A percentile compares a stretch with the other conserved stretches of the same genome.
Evolutionary conservation across 148 eudicot genomes (phyloP).

Genomic region (Rhododendron ovatum): DNA sequence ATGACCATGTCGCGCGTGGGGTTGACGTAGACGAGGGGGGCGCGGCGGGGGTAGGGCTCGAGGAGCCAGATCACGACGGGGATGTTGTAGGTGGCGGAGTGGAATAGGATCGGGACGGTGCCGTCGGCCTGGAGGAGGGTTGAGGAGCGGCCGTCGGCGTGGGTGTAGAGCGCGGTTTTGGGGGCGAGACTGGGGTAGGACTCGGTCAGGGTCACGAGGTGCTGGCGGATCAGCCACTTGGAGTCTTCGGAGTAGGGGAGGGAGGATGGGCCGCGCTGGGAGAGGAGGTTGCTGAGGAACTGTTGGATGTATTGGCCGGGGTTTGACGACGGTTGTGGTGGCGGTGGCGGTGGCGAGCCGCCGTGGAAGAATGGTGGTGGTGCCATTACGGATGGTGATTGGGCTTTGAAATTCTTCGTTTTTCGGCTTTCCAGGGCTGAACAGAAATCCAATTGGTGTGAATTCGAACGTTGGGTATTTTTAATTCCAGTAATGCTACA

Average conservation of each 20-base stretch:
- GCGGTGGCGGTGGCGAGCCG: background rate
- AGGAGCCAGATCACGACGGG: slow-evolving; percentile 78
- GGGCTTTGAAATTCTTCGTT: background rate
- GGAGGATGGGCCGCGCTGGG: slow-evolving; percentile 73
- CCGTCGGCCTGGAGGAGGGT: slow-evolving; percentile 87
- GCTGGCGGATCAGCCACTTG: slow-evolving; percentile 93
- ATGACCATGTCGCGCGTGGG: slow-evolving; percentile 93
- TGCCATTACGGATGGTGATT: background rate
- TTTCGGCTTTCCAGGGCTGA: no score
- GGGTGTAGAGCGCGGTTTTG: slow-evolving; percentile 69
- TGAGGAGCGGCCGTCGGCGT: slow-evolving; percentile 89
- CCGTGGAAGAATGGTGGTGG: slow-evolving; percentile 5
- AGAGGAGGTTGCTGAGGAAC: slow-evolving; percentile 76
- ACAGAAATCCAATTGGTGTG: no score
- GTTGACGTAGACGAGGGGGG: slow-evolving; percentile 72
- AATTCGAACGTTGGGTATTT: no score
- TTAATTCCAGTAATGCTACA: no score
- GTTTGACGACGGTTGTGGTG: background rate
- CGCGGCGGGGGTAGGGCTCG: slow-evolving; percentile 74
- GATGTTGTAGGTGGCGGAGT: slow-evolving; percentile 68
- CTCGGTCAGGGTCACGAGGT: slow-evolving; percentile 54
- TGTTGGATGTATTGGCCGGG: slow-evolving; percentile 51
- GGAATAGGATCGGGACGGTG: slow-evolving; percentile 69
- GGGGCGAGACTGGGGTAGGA: slow-evolving; percentile 64
- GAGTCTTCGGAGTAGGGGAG: slow-evolving; percentile 78